Conservation (phyloP, 192 early-diverging fungal species). For the Chytriomyces confervae region DNA sequence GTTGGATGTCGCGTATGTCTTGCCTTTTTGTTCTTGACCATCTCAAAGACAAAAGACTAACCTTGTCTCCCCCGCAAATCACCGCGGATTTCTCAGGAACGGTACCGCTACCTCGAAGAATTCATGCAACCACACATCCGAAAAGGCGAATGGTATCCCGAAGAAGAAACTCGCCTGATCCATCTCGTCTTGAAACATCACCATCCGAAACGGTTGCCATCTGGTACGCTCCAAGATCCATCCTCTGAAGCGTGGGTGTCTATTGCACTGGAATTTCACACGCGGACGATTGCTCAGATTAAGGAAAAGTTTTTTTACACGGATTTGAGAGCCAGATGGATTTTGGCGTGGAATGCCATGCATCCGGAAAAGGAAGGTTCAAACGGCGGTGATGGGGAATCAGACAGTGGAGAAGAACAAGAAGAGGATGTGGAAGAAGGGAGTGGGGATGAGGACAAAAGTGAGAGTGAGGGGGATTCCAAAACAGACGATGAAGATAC, state of each 20-base stretch:
- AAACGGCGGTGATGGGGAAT: background rate
- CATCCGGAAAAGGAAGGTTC: background rate
- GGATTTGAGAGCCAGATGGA: background rate
- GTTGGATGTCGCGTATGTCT: background rate
- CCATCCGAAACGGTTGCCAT: background rate
- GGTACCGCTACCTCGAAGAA: background rate
- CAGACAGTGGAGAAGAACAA: background rate
- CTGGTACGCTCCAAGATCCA: background rate
- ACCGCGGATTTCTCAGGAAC: background rate
- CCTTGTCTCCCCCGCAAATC: background rate
- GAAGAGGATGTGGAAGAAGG: background rate
- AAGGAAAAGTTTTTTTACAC: slow-evolving; percentile 1
- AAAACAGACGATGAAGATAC: background rate
- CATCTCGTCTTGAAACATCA: background rate
- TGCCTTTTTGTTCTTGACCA: background rate
- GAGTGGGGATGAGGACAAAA: background rate
- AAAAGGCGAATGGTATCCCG: background rate
- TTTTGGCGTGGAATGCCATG: background rate
- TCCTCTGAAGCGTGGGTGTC: background rate
- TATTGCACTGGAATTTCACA: background rate
- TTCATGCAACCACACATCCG: background rate
- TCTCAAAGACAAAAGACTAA: no score
- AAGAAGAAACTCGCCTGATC: background rate
- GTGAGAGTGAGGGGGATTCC: background rate
- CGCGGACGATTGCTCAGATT: background rate